phyloP scores from a whole-genome alignment of 2,329 filamentous ascomycete genomes.

The Akanthomyces lecanii region DNA sequence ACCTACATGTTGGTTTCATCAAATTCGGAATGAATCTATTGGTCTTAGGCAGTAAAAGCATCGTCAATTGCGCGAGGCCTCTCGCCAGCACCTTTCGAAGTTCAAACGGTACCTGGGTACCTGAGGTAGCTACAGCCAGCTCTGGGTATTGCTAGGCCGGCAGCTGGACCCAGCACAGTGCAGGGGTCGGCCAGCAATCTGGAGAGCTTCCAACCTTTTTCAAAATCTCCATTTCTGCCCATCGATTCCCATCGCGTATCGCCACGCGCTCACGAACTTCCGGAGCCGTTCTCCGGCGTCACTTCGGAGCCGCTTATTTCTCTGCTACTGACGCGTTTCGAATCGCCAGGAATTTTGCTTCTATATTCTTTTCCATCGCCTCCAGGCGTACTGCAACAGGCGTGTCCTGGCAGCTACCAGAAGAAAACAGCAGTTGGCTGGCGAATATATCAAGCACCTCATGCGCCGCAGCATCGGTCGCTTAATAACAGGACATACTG shows the following conservation, averaged over 20 bases:
- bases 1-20: no score
- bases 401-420: neutral
- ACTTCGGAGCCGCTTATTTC: neutral
- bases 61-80: no score
- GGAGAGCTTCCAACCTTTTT: conserved; percentile 13
- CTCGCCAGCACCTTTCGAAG: neutral
- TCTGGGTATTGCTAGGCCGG: neutral
- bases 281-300: neutral
- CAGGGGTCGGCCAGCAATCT: conserved; percentile 7
- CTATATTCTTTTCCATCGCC: neutral
- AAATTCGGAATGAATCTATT: no score
- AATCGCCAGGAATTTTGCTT: neutral
- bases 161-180: neutral
- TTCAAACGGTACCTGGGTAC: neutral
- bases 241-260: conserved; percentile 6
- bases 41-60: no score
- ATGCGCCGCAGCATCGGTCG: neutral
- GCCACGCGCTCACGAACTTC: neutral
- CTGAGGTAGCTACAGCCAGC: neutral
- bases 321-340: neutral
- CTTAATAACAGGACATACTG: neutral
- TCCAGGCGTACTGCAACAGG: neutral
- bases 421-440: neutral
- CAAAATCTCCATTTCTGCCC: conserved; percentile 7
- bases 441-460: neutral